Conservation (phyloP, 2,329 filamentous ascomycete genomes). For the Zymoseptoria brevis region DNA sequence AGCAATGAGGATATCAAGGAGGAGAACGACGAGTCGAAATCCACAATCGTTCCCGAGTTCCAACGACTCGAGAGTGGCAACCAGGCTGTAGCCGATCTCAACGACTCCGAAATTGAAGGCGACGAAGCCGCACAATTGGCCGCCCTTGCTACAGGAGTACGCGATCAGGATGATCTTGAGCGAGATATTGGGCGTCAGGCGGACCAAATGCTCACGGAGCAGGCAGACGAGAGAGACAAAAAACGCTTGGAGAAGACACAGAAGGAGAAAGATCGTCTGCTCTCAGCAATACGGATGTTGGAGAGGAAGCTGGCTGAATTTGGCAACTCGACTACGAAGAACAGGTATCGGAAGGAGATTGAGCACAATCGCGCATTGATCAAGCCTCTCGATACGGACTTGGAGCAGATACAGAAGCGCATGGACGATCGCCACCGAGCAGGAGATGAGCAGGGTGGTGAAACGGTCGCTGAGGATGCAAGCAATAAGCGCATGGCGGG, state of each 20-base stretch:
- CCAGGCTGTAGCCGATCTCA: neutral
- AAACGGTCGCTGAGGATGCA: conserved; percentile 35
- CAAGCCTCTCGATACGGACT: conserved; percentile 58
- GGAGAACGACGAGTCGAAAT: neutral
- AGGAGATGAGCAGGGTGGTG: conserved; percentile 37
- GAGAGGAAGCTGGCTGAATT: conserved; percentile 51
- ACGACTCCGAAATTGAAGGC: conserved; percentile 3
- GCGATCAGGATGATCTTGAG: conserved; percentile 84
- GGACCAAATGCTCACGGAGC: conserved; percentile 51
- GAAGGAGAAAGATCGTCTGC: conserved; percentile 50
- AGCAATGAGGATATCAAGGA: neutral
- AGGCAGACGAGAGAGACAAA: conserved; percentile 56
- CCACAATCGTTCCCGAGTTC: neutral
- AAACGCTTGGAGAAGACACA: conserved; percentile 53
- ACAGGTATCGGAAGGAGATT: conserved; percentile 58
- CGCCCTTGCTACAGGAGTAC: conserved; percentile 42
- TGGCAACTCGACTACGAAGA: conserved; percentile 46
- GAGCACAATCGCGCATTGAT: conserved; percentile 58
- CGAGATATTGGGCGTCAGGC: conserved; percentile 68
- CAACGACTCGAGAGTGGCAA: neutral
- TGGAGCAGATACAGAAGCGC: conserved; percentile 70
- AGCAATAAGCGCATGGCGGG: conserved; percentile 60
- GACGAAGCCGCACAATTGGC: conserved; percentile 35
- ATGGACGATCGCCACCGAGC: conserved; percentile 66
- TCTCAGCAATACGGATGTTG: conserved; percentile 55